A percentile compares a stretch with the other conserved stretches of the same genome.
These are phyloP conservation scores for Exophiala calicioides DNA, from an alignment of 2,329 filamentous ascomycete genomes.

Conservation along the genomic window DNA sequence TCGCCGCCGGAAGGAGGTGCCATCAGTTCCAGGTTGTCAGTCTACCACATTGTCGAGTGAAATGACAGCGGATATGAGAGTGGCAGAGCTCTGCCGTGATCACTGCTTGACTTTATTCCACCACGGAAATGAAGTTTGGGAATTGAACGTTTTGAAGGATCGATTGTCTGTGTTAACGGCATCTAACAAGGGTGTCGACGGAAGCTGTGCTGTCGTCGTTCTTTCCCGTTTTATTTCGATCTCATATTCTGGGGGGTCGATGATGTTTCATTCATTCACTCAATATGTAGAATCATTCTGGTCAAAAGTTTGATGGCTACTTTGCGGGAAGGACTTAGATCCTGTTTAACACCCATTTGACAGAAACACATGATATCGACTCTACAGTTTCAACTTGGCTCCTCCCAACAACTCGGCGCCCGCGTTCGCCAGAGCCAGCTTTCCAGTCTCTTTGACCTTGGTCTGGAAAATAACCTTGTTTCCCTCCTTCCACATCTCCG, in stretches of 20 bases:
- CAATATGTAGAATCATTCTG: no score
- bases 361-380: no score
- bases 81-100: neutral
- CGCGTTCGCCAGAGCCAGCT: slow-evolving; percentile 78
- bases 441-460: slow-evolving; percentile 89
- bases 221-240: no score
- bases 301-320: no score
- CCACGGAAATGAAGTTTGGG: no score
- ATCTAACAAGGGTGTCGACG: no score
- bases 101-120: neutral
- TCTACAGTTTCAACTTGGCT: slow-evolving; percentile 27
- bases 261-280: no score
- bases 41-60: neutral
- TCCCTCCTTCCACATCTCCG: slow-evolving; percentile 92
- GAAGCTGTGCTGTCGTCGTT: no score
- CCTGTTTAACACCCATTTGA: no score
- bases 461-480: slow-evolving; percentile 79
- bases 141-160: no score
- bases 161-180: neutral
- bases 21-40: neutral
- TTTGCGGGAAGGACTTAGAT: no score
- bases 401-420: slow-evolving; percentile 66
- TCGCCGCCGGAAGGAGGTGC: neutral
- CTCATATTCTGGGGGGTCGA: no score
- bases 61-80: neutral